Base-by-base conservation (phyloP, 371 early-diverging fungal genomes). In the Mortierella sp. region DNA sequence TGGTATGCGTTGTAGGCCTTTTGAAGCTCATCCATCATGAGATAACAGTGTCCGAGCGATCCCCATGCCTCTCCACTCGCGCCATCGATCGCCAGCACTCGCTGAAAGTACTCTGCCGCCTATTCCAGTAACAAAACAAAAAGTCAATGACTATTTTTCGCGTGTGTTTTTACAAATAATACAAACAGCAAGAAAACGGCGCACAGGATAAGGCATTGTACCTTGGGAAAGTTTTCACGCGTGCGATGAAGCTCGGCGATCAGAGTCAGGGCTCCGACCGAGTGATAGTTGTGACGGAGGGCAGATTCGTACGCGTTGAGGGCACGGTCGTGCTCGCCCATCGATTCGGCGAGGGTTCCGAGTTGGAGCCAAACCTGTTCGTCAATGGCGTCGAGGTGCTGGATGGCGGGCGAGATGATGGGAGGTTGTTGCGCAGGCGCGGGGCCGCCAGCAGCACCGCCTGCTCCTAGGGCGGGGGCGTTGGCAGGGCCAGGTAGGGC, bases 1-100 rank as follows among this genome's bases (percentile, higher is more conserved):
- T 98, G 98, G 74, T 98, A 98, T 19, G 98, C 96, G 54, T 93
- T 91, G 83, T 97, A 98, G 1, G 99, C 98, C 82, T 96, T 95
- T 76, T 96, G 96, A 59, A 98, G 90, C 76, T 98, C 96, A 81
- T 97, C 98, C 91, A 95, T 92, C 97, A 97, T 96, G 71, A 98
- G 90, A 87, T 96, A 97, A 87, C 97, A 97, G 88, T 98, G 97
- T 34, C 97, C 98, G 31, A 98, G 90, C 10, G 96, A 95, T 28
- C 96, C 97, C 98, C 98, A 98, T 40, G 95, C 94, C 73, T 98
- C 97, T 31, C 98, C 98, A 82, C 96, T 96, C 55, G 87, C 88
- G 46, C 90, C 90, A 79, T 98, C 95, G 51, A 98, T 94, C 74
- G 91, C 89, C 31, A 98, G 86, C 31, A 96, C 93, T n/a, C 97